Evolutionary conservation across 2,329 filamentous ascomycete species (phyloP).

Genomic region (Fusarium nygamai): DNA sequence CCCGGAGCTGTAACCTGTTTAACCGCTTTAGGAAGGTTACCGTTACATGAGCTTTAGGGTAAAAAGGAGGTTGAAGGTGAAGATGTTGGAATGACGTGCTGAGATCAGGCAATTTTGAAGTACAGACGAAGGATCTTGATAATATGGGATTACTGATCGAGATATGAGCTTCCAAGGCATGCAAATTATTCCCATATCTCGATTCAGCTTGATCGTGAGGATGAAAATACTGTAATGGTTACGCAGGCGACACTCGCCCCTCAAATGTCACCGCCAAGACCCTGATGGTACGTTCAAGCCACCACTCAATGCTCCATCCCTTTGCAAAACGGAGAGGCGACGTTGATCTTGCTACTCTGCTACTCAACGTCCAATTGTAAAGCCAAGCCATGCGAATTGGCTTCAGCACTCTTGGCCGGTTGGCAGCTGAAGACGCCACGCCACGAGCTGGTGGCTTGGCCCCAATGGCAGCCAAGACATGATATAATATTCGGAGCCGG

Average conservation of each 20-base stretch:
- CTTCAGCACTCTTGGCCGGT: neutral
- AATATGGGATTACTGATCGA: neutral
- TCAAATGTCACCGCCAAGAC: slow-evolving; percentile 3
- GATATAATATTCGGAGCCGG: slow-evolving; percentile 21
- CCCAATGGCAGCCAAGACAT: neutral
- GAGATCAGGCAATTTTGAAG: neutral
- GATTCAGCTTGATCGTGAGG: too few species aligned
- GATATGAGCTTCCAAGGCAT: neutral
- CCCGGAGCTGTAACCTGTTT: neutral
- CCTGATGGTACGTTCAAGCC: neutral
- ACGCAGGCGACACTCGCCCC: neutral
- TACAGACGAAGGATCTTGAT: neutral
- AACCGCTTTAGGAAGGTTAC: slow-evolving; percentile 34
- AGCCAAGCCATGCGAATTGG: neutral
- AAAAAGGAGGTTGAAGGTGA: neutral
- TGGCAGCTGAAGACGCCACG: slow-evolving; percentile 17
- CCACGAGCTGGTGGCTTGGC: neutral
- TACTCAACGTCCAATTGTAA: neutral
- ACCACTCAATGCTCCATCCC: neutral
- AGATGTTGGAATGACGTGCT: neutral
- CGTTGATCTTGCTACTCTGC: too few species aligned
- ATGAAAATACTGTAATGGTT: fast-evolving
- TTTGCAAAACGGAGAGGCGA: neutral
- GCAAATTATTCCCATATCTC: fast-evolving
- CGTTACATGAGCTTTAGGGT: slow-evolving; percentile 20